A percentile compares a stretch with the other conserved stretches of the same genome.
Evolutionary conservation across 225 moss, liverwort and hornwort species (phyloP).

Genomic region (Straminergon stramineum): DNA sequence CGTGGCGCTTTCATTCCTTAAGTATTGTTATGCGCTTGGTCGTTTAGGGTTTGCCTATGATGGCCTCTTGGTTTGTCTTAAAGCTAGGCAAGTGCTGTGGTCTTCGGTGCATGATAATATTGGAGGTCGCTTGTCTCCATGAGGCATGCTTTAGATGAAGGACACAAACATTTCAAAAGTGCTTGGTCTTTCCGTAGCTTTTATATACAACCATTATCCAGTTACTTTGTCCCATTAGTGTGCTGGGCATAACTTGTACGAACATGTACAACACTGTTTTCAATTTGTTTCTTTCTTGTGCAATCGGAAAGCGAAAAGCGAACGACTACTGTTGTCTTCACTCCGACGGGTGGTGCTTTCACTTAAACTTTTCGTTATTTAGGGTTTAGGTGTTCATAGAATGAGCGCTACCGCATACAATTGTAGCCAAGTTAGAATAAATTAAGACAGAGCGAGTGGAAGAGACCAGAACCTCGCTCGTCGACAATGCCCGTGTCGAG

Average conservation of each 20-base stretch:
- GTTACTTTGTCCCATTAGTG: neutral
- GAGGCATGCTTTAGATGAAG: no score
- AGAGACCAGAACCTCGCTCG: neutral
- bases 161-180: no score
- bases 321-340: neutral
- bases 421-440: neutral
- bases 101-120: no score
- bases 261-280: neutral
- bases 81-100: neutral
- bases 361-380: neutral
- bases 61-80: neutral
- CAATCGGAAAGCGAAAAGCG: neutral
- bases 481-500: slow-evolving; percentile 59
- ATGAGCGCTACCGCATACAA: neutral
- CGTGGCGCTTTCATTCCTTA: slow-evolving; percentile 8
- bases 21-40: neutral
- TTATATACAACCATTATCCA: neutral
- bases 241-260: neutral
- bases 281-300: neutral
- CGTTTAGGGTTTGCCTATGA: neutral
- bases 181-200: neutral
- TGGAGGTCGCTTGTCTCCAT: neutral
- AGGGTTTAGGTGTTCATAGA: neutral
- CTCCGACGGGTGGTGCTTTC: neutral
- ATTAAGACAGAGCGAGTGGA: neutral